A percentile compares a stretch with the other conserved stretches of the same genome.
These are phyloP conservation scores for Leccinum pseudoinsigne DNA, from an alignment of 1,284 basidiomycete species.

Conservation along the genomic window DNA sequence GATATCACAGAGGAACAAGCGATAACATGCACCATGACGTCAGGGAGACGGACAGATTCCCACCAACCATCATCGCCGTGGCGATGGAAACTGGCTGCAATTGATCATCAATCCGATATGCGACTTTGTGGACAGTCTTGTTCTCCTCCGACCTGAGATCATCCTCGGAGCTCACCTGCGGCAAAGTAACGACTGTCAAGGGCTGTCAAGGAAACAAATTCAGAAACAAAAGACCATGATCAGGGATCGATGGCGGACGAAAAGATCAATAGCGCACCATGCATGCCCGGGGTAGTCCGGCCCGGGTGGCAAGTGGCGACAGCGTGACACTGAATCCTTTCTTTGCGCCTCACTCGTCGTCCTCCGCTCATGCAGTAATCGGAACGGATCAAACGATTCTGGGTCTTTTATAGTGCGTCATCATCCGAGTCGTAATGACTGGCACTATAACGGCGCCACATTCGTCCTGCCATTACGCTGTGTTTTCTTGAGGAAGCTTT, in stretches of 20 bases:
- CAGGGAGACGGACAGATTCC: slow-evolving; percentile 1
- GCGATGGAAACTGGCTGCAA: background rate
- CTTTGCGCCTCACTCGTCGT: background rate
- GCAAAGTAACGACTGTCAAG: slow-evolving; percentile 33
- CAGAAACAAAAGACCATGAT: background rate
- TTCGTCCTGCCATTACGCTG: background rate
- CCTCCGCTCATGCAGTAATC: background rate
- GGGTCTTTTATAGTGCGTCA: background rate
- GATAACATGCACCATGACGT: background rate
- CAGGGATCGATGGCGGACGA: background rate
- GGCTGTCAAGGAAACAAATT: slow-evolving; percentile 13
- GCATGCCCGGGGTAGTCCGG: slow-evolving; percentile 11
- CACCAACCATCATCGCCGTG: slow-evolving; percentile 12
- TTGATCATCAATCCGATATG: background rate
- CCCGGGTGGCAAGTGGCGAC: slow-evolving; percentile 3
- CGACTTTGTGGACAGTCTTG: background rate
- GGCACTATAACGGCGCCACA: background rate
- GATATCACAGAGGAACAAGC: background rate
- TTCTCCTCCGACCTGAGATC: slow-evolving; percentile 27
- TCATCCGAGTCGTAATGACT: background rate
- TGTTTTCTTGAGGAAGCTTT: background rate
- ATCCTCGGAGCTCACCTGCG: slow-evolving; percentile 28
- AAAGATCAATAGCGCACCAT: slow-evolving; percentile 3
- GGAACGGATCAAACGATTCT: background rate
- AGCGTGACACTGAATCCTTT: slow-evolving; percentile 9